These are phyloP conservation scores for Hypoxylon sp. DNA, from an alignment of 2,329 filamentous ascomycete species.

Conservation along the genomic window DNA sequence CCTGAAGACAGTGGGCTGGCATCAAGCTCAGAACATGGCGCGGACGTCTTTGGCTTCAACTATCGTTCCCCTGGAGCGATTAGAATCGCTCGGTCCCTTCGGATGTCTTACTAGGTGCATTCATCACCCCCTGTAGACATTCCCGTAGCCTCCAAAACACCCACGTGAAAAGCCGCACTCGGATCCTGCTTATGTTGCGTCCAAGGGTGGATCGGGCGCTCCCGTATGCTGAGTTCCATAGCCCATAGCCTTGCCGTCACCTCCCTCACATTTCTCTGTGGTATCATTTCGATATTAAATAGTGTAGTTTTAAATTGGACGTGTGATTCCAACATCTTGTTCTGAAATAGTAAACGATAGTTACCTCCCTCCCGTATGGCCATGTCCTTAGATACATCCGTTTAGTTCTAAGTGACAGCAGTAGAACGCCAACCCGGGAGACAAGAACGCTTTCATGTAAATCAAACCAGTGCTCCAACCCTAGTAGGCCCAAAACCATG, in stretches of 20 bases:
- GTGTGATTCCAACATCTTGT: not conserved
- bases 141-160: not conserved
- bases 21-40: not conserved
- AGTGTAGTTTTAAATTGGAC: slow-evolving; percentile 2
- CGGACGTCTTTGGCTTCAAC: not conserved
- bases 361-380: not conserved
- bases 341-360: slow-evolving; percentile 1
- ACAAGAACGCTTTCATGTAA: slow-evolving; percentile 39
- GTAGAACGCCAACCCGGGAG: slow-evolving; percentile 26
- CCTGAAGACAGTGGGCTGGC: not conserved
- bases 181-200: not conserved
- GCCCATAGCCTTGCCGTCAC: not conserved
- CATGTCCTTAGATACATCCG: not conserved
- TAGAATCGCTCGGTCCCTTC: not conserved
- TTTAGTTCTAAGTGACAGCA: slow-evolving; percentile 7
- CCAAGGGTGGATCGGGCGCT: not conserved
- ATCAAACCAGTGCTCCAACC: slow-evolving; percentile 28
- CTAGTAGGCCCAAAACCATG: slow-evolving; percentile 34
- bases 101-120: not conserved
- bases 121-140: not conserved
- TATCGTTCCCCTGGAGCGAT: not conserved
- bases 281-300: slow-evolving; percentile 31
- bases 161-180: not conserved
- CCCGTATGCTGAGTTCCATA: not conserved
- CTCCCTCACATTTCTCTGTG: slow-evolving; percentile 3